Percentiles rank a stretch among this genome's conserved stretches.
These are phyloP conservation scores for Nepenthes alata DNA, from an alignment of 179 eudicot genomes.

Conservation along the genomic window DNA sequence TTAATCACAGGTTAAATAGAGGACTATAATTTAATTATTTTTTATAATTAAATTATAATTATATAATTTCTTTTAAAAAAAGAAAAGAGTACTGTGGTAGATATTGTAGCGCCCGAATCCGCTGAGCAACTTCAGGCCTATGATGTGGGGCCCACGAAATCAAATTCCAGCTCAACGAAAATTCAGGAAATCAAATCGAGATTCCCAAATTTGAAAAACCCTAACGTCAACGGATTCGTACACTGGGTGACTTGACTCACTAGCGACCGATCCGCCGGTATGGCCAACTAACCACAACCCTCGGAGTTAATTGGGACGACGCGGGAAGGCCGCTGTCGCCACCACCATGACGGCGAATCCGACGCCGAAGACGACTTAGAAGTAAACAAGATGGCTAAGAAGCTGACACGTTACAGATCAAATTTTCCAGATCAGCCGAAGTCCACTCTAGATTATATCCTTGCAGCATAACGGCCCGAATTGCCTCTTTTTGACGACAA, in stretches of 20 bases:
- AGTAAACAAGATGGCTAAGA: constrained; percentile 28
- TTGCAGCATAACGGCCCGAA: constrained; percentile 25
- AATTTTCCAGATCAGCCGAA: constrained; percentile 25
- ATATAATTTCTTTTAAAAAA: no score
- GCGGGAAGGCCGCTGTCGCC: background rate
- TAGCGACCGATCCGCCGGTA: background rate
- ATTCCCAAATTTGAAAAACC: no score
- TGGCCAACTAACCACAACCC: background rate
- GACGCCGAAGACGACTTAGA: constrained; percentile 16
- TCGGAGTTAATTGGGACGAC: background rate
- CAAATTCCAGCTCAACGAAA: no score
- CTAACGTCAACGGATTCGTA: background rate
- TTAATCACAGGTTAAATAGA: no score
- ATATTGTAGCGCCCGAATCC: no score
- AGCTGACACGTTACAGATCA: constrained; percentile 18
- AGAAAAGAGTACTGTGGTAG: no score
- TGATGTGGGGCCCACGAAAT: no score
- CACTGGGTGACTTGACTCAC: background rate
- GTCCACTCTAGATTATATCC: constrained; percentile 20
- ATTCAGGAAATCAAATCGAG: no score
- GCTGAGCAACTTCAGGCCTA: no score
- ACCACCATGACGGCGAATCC: constrained; percentile 5
- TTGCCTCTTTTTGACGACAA: constrained; percentile 7
- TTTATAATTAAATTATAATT: no score
- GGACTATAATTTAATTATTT: no score